Evolutionary conservation across 805 yeast genomes (phyloP), one percentile per base, ranked within the genome.

Genomic region (Candida stauntonica): DNA sequence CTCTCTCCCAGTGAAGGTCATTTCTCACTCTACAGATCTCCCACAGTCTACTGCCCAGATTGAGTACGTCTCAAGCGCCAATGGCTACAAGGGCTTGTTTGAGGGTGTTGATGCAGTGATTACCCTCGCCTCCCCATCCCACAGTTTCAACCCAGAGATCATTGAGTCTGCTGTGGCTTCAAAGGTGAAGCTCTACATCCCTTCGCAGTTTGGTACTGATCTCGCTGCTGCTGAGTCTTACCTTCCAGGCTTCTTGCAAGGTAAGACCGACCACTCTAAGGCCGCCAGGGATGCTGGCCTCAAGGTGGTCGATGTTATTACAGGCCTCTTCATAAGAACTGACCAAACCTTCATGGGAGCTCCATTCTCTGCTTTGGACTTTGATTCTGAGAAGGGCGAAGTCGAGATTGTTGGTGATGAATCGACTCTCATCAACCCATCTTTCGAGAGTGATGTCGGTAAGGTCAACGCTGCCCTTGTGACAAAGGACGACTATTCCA

Each of bases 191-290:
- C 52, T 75, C 24, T 78, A 67, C 60, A 69, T 77, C 46, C 81
- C 83, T 23, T 71, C 81, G 3, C 83, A 77, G 49, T 79, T 73
- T 48, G 87, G 86, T 29, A 49, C 64, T 17, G 77, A 75, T 38
- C 35, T 67, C 14, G 52, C 46, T 3, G 60, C 52, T 7, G 54
- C 55, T 16, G 48, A 48, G 4, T 41, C 47, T 16, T 28, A 37
- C 17, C 54, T 65, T 17, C 70, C 75, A 6, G 64, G 62, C 1
- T 60, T 72, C 39, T 38, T 58, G 5, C 50, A 33, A 2, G 11
- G 40, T 15, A 74, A 73, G 52, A 31, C 52, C 1, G 49, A 39
- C 2, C 75, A 73, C 48, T 52, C 68, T 5, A 49, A 51, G 2
- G 58, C 52, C 12, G 64, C 72, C 15, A 64, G 78, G 47, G 57